These are phyloP conservation scores for Emericellopsis terricola DNA, from an alignment of 495 filamentous ascomycete genomes.

Conservation along the genomic window DNA sequence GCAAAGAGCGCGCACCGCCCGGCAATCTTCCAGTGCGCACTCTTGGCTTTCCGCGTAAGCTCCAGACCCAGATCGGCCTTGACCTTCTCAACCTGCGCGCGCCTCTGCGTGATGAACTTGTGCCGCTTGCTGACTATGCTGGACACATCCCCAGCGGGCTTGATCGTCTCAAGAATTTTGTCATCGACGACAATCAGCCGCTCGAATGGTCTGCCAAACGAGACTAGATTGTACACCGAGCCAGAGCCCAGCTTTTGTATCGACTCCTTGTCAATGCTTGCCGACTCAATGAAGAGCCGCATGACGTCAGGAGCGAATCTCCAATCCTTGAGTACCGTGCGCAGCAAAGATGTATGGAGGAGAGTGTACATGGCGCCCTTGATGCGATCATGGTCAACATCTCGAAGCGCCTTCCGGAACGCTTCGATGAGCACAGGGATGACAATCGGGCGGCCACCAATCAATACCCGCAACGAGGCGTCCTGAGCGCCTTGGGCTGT, in stretches of 20 bases:
- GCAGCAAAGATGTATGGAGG: slow-evolving; percentile 75
- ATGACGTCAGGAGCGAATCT: slow-evolving; percentile 75
- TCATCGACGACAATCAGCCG: slow-evolving; percentile 74
- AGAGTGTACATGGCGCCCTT: slow-evolving; percentile 88
- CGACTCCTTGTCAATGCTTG: slow-evolving; percentile 77
- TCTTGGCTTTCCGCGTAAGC: slow-evolving; percentile 55
- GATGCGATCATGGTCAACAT: slow-evolving; percentile 70
- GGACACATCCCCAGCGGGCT: slow-evolving; percentile 49
- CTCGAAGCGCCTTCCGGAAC: slow-evolving; percentile 64
- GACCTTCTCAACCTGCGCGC: slow-evolving; percentile 57
- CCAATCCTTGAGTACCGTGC: slow-evolving; percentile 78
- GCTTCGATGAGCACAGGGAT: slow-evolving; percentile 71
- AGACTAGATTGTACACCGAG: slow-evolving; percentile 71
- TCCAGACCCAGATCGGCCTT: slow-evolving; percentile 68
- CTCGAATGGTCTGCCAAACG: slow-evolving; percentile 73
- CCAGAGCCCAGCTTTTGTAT: slow-evolving; percentile 77
- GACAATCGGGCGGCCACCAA: slow-evolving; percentile 69
- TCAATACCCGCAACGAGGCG: slow-evolving; percentile 80
- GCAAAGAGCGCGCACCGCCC: slow-evolving; percentile 76
- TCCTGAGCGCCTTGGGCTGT: slow-evolving; percentile 86
- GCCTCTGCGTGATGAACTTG: slow-evolving; percentile 51
- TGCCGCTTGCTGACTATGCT: slow-evolving; percentile 45
- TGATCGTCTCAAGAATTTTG: slow-evolving; percentile 50
- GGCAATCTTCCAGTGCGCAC: slow-evolving; percentile 91
- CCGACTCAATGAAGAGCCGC: slow-evolving; percentile 73